Evolutionary conservation across 2,329 filamentous ascomycete genomes (phyloP).

Genomic region (Emmonsia crescens): DNA sequence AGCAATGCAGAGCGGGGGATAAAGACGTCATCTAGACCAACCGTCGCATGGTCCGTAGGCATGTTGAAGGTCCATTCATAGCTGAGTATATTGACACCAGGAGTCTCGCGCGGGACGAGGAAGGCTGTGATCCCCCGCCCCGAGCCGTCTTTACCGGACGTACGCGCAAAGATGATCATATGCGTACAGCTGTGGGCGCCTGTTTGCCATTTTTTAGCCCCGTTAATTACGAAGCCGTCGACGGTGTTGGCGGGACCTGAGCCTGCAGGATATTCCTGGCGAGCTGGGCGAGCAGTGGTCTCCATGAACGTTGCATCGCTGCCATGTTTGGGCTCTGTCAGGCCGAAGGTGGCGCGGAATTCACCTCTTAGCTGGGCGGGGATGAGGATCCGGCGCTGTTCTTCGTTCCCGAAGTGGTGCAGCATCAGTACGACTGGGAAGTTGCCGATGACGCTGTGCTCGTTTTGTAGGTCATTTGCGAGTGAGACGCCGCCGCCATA

Average conservation of each 20-base stretch:
- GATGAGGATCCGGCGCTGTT: constrained; percentile 47
- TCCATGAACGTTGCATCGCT: constrained; percentile 54
- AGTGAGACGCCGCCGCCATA: constrained; percentile 44
- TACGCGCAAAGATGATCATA: constrained; percentile 52
- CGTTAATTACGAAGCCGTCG: constrained; percentile 41
- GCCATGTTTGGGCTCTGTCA: constrained; percentile 52
- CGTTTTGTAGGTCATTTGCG: constrained; percentile 54
- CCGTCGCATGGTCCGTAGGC: constrained; percentile 54
- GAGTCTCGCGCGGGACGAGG: constrained; percentile 43
- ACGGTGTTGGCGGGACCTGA: constrained; percentile 23
- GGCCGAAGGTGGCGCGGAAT: constrained; percentile 49
- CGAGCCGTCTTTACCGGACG: constrained; percentile 42
- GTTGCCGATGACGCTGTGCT: constrained; percentile 53
- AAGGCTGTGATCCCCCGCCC: constrained; percentile 51
- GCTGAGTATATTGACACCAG: constrained; percentile 44
- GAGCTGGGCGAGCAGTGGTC: constrained; percentile 40
- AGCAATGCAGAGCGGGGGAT: constrained; percentile 45
- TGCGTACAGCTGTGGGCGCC: constrained; percentile 53
- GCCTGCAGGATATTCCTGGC: constrained; percentile 28
- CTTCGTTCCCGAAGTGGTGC: constrained; percentile 46
- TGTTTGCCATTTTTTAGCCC: constrained; percentile 55
- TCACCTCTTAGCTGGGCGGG: constrained; percentile 41
- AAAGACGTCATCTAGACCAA: constrained; percentile 47
- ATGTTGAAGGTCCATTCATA: constrained; percentile 59
- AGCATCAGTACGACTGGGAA: constrained; percentile 54